Evolutionary conservation across 768 basidiomycete species (phyloP), one percentile per base, ranked within the genome.

Genomic region (Asterophora parasitica): DNA sequence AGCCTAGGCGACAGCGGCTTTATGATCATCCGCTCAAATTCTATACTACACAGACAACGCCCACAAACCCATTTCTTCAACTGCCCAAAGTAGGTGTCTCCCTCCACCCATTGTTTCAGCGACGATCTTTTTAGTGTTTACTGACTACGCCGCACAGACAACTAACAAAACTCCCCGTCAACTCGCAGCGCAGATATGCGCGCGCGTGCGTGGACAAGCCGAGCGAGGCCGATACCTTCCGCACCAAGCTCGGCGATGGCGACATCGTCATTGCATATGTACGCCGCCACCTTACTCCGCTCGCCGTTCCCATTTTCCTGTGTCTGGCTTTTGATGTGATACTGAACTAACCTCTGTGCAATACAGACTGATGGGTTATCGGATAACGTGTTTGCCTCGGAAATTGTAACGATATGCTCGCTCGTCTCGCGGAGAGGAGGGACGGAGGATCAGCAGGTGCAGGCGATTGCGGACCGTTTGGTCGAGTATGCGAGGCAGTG

Each of bases 1-100:
- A 89, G 86, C 61, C 68, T 89, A 55, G 86, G 86, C n/a, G 86
- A 89, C 62, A 88, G 86, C 48, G 86, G 86, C 6, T 88, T 79
- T 61, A 71, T 77, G 51, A 80, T 88, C 38, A 77, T 88, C 49
- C 82, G 88, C 30, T 78, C 81, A 12, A 81, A 82, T 19, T 71
- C 79, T 11, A 70, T 88, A 23, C 68, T 84, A 36, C 72, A 88
- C 60, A 73, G 67, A 32, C 71, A 74, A 53, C 66, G 63, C 27
- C 52, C 73, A 1, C 77, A 78, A 59, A 76, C 77, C 1, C 78
- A 79, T 53, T 77, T 69, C 47, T 79, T 80, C 58, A 80, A 80
- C 55, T 78, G 76, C 51, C 78, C 78, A 52, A 73, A 71, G 78
- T 78, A 45, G 47, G 62, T 62, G 39, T 31, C n/a, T 11, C 26